These are phyloP conservation scores for Termitomyces heimii DNA, from an alignment of 768 basidiomycete genomes.

Conservation along the genomic window DNA sequence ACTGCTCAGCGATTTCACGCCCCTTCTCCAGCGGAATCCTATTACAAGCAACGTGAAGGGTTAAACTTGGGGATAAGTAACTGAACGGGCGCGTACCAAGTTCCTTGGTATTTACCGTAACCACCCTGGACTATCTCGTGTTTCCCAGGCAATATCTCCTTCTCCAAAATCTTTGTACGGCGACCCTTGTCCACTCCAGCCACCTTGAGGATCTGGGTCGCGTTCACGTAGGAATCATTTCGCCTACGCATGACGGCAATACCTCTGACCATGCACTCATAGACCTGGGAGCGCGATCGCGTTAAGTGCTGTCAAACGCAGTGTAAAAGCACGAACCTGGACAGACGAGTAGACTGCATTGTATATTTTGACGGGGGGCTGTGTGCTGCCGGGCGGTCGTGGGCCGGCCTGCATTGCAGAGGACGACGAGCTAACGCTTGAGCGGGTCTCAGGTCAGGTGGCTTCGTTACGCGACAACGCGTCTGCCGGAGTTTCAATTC, in stretches of 20 bases:
- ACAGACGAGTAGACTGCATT: constrained; percentile 92
- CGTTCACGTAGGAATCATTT: constrained; percentile 94
- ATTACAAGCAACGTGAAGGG: background rate
- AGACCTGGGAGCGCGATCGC: constrained; percentile 57
- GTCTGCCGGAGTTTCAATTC: constrained; percentile 26
- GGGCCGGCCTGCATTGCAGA: constrained; percentile 41
- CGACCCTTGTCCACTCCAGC: constrained; percentile 97
- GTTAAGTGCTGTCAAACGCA: constrained; percentile 26
- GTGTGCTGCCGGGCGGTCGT: constrained; percentile 33
- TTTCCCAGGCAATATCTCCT: constrained; percentile 91
- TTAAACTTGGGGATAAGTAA: background rate
- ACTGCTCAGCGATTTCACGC: constrained; percentile 87
- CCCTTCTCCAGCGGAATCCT: constrained; percentile 98
- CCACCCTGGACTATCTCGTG: constrained; percentile 99
- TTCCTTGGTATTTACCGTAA: constrained; percentile 99
- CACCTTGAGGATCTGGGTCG: constrained; percentile 98
- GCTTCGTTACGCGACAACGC: constrained; percentile 32
- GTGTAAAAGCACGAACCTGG: constrained; percentile 40
- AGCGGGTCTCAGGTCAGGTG: constrained; percentile 27
- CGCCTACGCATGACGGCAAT: constrained; percentile 98
- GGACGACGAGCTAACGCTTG: constrained; percentile 18
- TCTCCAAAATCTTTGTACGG: constrained; percentile 94
- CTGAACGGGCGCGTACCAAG: constrained; percentile 60
- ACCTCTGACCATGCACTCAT: constrained; percentile 96
- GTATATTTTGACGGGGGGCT: constrained; percentile 77